A percentile compares a stretch with the other conserved stretches of the same genome.
Conservation (phyloP, 2,329 filamentous ascomycete species). For the Scedosporium aurantiacum region DNA sequence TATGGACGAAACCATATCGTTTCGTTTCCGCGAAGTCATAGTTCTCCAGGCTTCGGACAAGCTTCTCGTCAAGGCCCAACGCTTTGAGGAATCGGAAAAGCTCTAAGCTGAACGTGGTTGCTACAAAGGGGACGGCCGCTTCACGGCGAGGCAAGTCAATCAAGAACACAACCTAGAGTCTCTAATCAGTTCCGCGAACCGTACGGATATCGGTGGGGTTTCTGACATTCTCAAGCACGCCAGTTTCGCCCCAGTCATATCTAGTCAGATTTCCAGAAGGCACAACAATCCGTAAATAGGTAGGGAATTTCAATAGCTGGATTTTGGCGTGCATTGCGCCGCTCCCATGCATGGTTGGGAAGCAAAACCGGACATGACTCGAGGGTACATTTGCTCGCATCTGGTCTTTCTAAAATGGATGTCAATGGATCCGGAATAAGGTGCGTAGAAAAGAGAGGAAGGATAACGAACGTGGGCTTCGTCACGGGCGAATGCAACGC, state of each 20-base stretch:
- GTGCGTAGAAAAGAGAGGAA: not conserved
- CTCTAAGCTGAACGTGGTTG: slow-evolving; percentile 53
- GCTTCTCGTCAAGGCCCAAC: slow-evolving; percentile 50
- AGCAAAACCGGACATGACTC: slow-evolving; percentile 58
- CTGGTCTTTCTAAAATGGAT: slow-evolving; percentile 28
- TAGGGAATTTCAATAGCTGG: slow-evolving; percentile 71
- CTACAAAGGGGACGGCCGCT: slow-evolving; percentile 12
- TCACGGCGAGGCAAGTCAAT: slow-evolving; percentile 66
- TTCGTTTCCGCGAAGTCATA: slow-evolving; percentile 74
- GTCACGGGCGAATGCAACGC: slow-evolving; percentile 44
- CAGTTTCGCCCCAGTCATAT: slow-evolving; percentile 83
- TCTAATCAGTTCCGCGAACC: not conserved
- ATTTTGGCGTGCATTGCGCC: slow-evolving; percentile 91
- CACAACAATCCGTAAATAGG: slow-evolving; percentile 67
- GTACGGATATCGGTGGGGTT: not conserved
- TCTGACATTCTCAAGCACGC: slow-evolving; percentile 71
- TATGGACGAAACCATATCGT: slow-evolving; percentile 71
- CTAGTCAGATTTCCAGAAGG: slow-evolving; percentile 78
- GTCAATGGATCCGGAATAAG: not conserved
- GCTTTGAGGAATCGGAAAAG: slow-evolving; percentile 60
- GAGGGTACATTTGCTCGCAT: slow-evolving; percentile 38
- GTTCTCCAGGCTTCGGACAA: slow-evolving; percentile 56
- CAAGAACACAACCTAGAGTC: slow-evolving; percentile 62
- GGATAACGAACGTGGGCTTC: slow-evolving; percentile 37
- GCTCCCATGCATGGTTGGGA: slow-evolving; percentile 66